Conservation (phyloP, 495 filamentous ascomycete species). For the Penicillium tannophilum region DNA sequence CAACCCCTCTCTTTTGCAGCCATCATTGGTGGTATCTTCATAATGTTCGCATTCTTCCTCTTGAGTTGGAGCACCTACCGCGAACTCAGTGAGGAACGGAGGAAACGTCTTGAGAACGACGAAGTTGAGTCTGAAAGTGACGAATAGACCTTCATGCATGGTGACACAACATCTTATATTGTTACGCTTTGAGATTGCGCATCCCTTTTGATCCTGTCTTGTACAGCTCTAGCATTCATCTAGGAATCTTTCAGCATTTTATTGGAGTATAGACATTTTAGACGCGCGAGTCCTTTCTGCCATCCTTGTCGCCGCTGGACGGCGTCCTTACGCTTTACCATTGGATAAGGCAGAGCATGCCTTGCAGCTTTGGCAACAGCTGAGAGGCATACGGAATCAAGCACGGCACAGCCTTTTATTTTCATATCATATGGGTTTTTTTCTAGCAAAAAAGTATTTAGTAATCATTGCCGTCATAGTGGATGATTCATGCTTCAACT, state of each 20-base stretch:
- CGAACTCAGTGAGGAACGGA: constrained; percentile 84
- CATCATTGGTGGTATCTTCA: constrained; percentile 79
- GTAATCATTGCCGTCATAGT: too few species aligned
- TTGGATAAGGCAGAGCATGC: background rate
- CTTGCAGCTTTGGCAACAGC: background rate
- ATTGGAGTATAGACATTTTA: constrained; percentile 1
- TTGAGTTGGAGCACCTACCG: constrained; percentile 89
- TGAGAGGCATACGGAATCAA: too few species aligned
- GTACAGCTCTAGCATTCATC: constrained; percentile 3
- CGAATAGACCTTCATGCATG: constrained; percentile 30
- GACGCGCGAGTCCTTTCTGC: background rate
- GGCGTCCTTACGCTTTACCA: background rate
- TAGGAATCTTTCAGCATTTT: background rate
- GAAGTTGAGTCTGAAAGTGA: constrained; percentile 46
- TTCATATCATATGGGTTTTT: too few species aligned
- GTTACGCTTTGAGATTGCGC: background rate
- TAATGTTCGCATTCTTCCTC: constrained; percentile 81
- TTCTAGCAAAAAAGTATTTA: too few species aligned
- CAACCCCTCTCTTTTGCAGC: constrained; percentile 71
- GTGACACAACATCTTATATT: constrained; percentile 1
- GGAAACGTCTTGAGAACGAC: constrained; percentile 53
- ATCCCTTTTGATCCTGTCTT: constrained; percentile 9
- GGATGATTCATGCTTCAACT: too few species aligned
- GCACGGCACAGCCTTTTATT: too few species aligned
- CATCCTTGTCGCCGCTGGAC: background rate